Percentiles rank a stretch among this genome's conserved stretches.
Conservation (phyloP, 495 filamentous ascomycete genomes). For the Glarea lozoyensis region DNA sequence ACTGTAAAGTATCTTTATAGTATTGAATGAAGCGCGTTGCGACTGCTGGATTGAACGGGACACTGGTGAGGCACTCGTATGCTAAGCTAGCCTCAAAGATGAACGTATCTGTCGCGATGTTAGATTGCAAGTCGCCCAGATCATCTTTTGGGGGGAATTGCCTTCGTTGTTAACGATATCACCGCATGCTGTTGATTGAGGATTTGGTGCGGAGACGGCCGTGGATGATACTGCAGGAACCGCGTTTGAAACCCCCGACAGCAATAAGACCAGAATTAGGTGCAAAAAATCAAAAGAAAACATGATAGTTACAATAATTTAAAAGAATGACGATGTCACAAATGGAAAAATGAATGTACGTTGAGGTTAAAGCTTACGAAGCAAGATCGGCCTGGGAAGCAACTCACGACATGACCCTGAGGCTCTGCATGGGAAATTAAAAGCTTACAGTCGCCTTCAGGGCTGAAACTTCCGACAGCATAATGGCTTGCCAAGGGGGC, state of each 20-base stretch:
- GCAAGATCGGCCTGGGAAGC: no score
- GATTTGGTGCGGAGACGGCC: neutral
- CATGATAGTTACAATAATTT: no score
- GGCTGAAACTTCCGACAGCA: no score
- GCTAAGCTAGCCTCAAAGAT: constrained; percentile 31
- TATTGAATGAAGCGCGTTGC: constrained; percentile 43
- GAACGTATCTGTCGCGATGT: constrained; percentile 1
- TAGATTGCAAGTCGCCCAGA: neutral
- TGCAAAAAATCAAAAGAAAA: no score
- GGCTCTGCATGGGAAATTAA: no score
- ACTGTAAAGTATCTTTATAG: constrained; percentile 46
- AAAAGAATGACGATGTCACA: no score
- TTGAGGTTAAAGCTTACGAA: no score
- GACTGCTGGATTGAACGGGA: constrained; percentile 45
- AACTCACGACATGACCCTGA: no score
- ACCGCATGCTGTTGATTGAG: constrained; percentile 10
- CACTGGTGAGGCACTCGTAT: constrained; percentile 43
- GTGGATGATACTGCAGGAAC: neutral
- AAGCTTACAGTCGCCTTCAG: no score
- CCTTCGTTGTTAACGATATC: constrained; percentile 4
- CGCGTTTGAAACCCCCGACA: neutral
- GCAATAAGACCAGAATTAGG: no score
- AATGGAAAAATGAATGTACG: no score
- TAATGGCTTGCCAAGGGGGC: no score
- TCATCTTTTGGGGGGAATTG: neutral